Evolutionary conservation across 257 asterid species (phyloP).

Genomic region (Gentiana straminea): DNA sequence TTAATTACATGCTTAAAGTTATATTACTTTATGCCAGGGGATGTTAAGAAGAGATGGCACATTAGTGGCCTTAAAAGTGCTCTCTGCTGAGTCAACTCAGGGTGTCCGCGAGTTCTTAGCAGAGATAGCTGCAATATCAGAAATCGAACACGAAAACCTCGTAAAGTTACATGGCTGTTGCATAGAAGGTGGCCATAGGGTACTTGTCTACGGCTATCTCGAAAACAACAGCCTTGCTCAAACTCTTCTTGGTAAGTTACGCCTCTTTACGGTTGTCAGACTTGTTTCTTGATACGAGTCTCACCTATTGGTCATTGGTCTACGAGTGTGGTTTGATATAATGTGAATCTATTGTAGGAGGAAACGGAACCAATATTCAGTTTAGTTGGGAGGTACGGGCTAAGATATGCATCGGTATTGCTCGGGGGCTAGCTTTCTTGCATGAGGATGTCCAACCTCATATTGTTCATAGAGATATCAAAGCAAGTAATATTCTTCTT

Average conservation of each 20-base stretch:
- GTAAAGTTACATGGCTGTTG: conserved; percentile 84
- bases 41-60: conserved; percentile 49
- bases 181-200: conserved; percentile 56
- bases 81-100: conserved; percentile 73
- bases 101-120: conserved; percentile 61
- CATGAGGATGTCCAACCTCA: conserved; percentile 73
- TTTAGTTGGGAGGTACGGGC: conserved; percentile 59
- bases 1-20: conserved; percentile 3
- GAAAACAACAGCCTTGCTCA: conserved; percentile 88
- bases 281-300: conserved; percentile 5
- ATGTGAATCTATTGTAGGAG: conserved; percentile 26
- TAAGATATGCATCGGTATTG: conserved; percentile 64
- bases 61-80: conserved; percentile 80
- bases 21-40: conserved; percentile 39
- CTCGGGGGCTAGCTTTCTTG: conserved; percentile 70
- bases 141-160: conserved; percentile 70
- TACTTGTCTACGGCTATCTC: conserved; percentile 79
- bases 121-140: conserved; percentile 59
- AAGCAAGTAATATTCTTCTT: conserved; percentile 78
- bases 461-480: conserved; percentile 83
- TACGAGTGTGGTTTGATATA: background rate
- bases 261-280: background rate
- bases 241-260: conserved; percentile 63
- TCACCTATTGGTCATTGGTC: too few species aligned
- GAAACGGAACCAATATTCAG: conserved; percentile 18